Evolutionary conservation across 345 rosid genomes (phyloP), one percentile per base, ranked within the genome.

Genomic region (Arabis hirsuta): DNA sequence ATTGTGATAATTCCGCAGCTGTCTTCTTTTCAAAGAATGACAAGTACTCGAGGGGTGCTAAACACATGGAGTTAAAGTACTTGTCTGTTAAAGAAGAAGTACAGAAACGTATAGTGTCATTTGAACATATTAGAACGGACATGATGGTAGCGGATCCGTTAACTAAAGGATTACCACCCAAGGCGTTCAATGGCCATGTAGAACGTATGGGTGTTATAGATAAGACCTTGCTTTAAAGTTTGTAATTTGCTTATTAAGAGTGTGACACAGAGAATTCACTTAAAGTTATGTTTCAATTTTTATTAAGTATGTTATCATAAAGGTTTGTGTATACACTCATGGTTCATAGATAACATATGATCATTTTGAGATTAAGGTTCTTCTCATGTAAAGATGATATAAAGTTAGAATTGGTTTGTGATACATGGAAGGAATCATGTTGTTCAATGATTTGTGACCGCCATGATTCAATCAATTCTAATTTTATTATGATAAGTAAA

Each of bases 91-190:
- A 34, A 58, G 43, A 58, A 58, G 45, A 36, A 59, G 27, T 67
- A n/a, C 26, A 66, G 8, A 66, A 52, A 51, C 22, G 12, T 50
- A 5, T 32, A 16, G 47, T 51, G 38, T 51, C 32, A 2, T 5
- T 65, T 5, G 31, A 51, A 12, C 36, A 66, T 3, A 67, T 53
- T 13, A 41, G 38, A 0, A 54, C 62, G 9, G 9, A 67, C 3
- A 14, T 53, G 24, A 67, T 66, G 58, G 32, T 66, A 14, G 61
- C 4, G 6, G 41, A 67, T 67, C 52, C 24, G 16, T 42, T 67
- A 7, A 67, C 62, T 4, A 67, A 67, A 5, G 29, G 27, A 13
- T 9, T 68, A 20, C 24, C 72, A 7, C 38, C 72, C 24, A 42
- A 43, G 31, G 4, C 32, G 19, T 54, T 54, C 20, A 54, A 20